phyloP scores from a whole-genome alignment of 495 filamentous ascomycete species.

The Aspergillus sclerotioniger region DNA sequence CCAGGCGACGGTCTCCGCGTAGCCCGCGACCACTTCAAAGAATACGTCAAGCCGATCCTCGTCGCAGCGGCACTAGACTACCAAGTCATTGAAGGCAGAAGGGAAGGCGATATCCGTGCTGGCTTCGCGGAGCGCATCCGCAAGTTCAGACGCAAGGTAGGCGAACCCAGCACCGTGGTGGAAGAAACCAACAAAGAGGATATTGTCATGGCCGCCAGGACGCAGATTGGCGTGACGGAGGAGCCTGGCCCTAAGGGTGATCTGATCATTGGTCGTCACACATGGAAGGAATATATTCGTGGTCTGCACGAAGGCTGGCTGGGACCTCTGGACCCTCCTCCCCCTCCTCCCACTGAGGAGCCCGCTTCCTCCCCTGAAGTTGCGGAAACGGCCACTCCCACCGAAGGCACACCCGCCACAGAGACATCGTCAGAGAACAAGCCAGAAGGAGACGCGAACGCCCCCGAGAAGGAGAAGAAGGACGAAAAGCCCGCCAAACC shows the following conservation, averaged over 20 bases:
- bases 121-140: constrained; percentile 80
- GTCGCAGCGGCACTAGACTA: constrained; percentile 90
- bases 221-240: constrained; percentile 60
- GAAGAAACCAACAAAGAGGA: constrained; percentile 49
- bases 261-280: constrained; percentile 84
- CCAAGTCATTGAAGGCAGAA: constrained; percentile 87
- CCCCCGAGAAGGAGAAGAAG: constrained; percentile 39
- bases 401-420: constrained; percentile 20
- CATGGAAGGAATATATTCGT: constrained; percentile 96
- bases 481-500: constrained; percentile 50
- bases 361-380: constrained; percentile 23
- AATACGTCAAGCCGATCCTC: constrained; percentile 92
- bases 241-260: constrained; percentile 76
- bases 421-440: constrained; percentile 31
- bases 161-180: constrained; percentile 46
- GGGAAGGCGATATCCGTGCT: constrained; percentile 82
- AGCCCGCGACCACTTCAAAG: constrained; percentile 89
- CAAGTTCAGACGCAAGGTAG: constrained; percentile 55
- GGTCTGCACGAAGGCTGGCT: constrained; percentile 97
- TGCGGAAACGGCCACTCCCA: constrained; percentile 33
- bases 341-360: constrained; percentile 16
- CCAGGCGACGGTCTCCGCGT: constrained; percentile 78
- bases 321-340: constrained; percentile 68
- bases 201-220: constrained; percentile 53
- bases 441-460: constrained; percentile 31